Evolutionary conservation across 1,139 yeast genomes (phyloP).

Genomic region (Pichia sp.): DNA sequence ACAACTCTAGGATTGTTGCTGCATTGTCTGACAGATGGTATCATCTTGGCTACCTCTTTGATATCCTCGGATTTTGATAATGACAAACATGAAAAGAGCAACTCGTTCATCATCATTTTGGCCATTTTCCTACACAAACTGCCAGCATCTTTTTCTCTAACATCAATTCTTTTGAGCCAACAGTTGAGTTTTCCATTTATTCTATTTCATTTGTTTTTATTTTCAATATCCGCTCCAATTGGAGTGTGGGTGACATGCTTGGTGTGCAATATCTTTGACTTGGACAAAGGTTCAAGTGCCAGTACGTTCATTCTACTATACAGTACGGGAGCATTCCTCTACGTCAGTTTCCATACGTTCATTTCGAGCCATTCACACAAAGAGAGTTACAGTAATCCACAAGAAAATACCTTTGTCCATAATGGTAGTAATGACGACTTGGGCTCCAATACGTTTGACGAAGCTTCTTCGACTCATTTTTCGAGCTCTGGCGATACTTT

Average conservation of each 20-base stretch:
- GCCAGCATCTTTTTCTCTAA: constrained; percentile 67
- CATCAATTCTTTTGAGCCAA: constrained; percentile 42
- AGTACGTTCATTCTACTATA: constrained; percentile 31
- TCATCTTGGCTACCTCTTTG: constrained; percentile 53
- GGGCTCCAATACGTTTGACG: too few relatives aligned
- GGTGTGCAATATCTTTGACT: constrained; percentile 13
- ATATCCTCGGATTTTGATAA: constrained; percentile 2
- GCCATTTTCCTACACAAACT: constrained; percentile 66
- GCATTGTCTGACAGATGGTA: constrained; percentile 67
- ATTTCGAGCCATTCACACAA: constrained; percentile 24
- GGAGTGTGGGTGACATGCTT: constrained; percentile 34
- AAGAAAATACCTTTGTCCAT: too few relatives aligned
- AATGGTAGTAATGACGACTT: too few relatives aligned
- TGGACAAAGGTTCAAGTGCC: constrained; percentile 10
- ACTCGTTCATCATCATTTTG: constrained; percentile 35
- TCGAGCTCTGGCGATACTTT: too few relatives aligned
- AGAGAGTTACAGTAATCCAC: neutral
- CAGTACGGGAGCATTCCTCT: constrained; percentile 68
- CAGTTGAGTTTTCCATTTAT: constrained; percentile 24
- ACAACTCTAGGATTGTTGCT: constrained; percentile 55
- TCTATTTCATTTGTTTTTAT: constrained; percentile 32
- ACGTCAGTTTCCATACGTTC: constrained; percentile 60
- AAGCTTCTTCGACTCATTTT: too few relatives aligned
- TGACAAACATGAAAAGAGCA: constrained; percentile 3
- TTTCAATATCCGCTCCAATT: constrained; percentile 38